These are phyloP conservation scores for Allomyces macrogynus DNA, from an alignment of 192 early-diverging fungal genomes.

Conservation along the genomic window DNA sequence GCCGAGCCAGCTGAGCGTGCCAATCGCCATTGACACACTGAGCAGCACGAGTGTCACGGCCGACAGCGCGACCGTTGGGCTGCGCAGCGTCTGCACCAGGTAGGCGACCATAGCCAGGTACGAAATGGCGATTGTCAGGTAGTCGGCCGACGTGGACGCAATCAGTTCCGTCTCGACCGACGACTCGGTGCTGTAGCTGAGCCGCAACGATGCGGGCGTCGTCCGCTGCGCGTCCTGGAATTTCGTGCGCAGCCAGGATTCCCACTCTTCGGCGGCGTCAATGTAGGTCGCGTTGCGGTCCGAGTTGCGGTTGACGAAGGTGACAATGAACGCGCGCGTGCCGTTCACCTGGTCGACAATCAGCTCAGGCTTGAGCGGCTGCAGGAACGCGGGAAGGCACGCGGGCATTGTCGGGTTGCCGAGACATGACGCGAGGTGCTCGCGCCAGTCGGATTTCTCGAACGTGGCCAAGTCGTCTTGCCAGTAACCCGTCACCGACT, in stretches of 20 bases:
- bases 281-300: constrained; percentile 12
- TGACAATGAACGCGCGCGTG: constrained; percentile 34
- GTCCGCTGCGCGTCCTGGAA: constrained; percentile 8
- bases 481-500: constrained; percentile 46
- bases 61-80: background rate
- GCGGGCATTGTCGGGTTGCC: constrained; percentile 13
- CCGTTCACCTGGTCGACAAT: constrained; percentile 18
- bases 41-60: constrained; percentile 28
- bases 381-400: constrained; percentile 39
- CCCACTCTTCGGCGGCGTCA: constrained; percentile 31
- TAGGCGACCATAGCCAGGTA: constrained; percentile 48
- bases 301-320: constrained; percentile 35
- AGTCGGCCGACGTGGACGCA: constrained; percentile 38
- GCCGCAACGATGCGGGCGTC: constrained; percentile 12
- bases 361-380: constrained; percentile 38
- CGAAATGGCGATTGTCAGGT: constrained; percentile 25
- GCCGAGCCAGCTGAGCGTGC: constrained; percentile 36
- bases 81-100: background rate
- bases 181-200: constrained; percentile 37
- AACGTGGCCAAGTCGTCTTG: constrained; percentile 24
- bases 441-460: constrained; percentile 17
- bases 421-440: constrained; percentile 21
- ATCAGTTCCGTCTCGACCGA: constrained; percentile 38
- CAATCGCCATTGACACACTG: constrained; percentile 38
- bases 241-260: constrained; percentile 14